Percentiles rank a stretch among this genome's conserved stretches.
Conservation (phyloP, 305 asterid genomes). For the Solanum hybrid region DNA sequence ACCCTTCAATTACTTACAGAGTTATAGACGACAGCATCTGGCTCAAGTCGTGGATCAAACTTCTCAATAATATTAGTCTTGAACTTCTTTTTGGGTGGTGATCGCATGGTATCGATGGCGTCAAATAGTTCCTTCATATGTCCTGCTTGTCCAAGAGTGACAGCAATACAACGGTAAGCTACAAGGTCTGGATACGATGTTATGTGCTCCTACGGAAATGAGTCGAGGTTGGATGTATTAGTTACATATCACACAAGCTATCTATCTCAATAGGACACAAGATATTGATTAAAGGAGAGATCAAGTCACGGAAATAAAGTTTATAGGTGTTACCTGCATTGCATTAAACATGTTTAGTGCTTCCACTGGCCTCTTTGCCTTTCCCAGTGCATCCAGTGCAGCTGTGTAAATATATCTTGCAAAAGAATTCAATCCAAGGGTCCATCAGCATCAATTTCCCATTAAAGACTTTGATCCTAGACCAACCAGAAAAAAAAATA, state of each 20-base stretch:
- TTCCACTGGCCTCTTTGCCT: constrained; percentile 91
- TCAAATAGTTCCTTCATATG: constrained; percentile 84
- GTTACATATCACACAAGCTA: neutral
- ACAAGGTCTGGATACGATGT: constrained; percentile 80
- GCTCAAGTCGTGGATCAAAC: constrained; percentile 92
- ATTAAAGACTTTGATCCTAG: neutral
- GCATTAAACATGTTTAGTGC: constrained; percentile 70
- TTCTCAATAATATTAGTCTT: constrained; percentile 54
- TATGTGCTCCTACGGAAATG: constrained; percentile 49
- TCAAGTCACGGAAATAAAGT: neutral
- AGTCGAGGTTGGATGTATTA: neutral
- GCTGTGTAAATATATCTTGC: constrained; percentile 67
- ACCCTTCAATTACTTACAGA: constrained; percentile 47
- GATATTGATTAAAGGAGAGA: neutral
- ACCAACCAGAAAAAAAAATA: neutral
- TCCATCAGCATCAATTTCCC: neutral
- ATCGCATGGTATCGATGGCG: constrained; percentile 78
- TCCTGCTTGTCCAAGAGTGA: constrained; percentile 98
- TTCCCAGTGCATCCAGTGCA: constrained; percentile 83
- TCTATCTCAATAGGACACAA: neutral
- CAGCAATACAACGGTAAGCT: constrained; percentile 79
- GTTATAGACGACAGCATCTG: constrained; percentile 70
- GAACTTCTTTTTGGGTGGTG: constrained; percentile 83
- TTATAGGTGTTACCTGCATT: constrained; percentile 55
- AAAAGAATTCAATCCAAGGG: neutral